phyloP scores from a whole-genome alignment of 139 green algal genomes.

The Marvania coccoides region DNA sequence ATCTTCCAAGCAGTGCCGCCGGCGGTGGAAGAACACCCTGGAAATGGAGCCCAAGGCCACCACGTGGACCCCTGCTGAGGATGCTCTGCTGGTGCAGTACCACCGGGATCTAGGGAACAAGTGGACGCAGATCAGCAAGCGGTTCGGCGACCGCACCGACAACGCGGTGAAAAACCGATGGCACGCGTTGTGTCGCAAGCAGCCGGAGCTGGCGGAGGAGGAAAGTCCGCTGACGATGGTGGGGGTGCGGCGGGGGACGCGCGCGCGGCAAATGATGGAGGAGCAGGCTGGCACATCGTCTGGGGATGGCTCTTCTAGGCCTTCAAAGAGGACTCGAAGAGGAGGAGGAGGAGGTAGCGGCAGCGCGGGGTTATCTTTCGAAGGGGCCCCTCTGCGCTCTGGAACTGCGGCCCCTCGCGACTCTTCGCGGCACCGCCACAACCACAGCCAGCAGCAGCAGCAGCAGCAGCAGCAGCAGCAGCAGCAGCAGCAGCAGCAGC shows the following conservation, averaged over 20 bases:
- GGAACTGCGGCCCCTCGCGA: too few relatives aligned
- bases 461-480: neutral
- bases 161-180: slow-evolving; percentile 48
- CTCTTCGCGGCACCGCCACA: neutral
- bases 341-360: neutral
- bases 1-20: slow-evolving; percentile 45
- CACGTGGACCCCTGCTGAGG: slow-evolving; percentile 14
- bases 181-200: slow-evolving; percentile 17
- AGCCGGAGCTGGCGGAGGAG: neutral
- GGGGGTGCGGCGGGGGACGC: neutral
- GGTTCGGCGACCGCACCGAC: slow-evolving; percentile 41
- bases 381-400: too few relatives aligned
- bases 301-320: neutral
- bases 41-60: slow-evolving; percentile 30
- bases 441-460: neutral
- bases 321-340: neutral
- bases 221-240: neutral
- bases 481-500: neutral
- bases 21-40: slow-evolving; percentile 64
- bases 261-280: neutral
- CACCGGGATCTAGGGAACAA: slow-evolving; percentile 30
- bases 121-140: slow-evolving; percentile 40
- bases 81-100: neutral
- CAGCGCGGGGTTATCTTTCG: too few relatives aligned
- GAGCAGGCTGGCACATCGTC: neutral